phyloP scores from a whole-genome alignment of 2,329 filamentous ascomycete genomes.

The Fusarium zealandicum region DNA sequence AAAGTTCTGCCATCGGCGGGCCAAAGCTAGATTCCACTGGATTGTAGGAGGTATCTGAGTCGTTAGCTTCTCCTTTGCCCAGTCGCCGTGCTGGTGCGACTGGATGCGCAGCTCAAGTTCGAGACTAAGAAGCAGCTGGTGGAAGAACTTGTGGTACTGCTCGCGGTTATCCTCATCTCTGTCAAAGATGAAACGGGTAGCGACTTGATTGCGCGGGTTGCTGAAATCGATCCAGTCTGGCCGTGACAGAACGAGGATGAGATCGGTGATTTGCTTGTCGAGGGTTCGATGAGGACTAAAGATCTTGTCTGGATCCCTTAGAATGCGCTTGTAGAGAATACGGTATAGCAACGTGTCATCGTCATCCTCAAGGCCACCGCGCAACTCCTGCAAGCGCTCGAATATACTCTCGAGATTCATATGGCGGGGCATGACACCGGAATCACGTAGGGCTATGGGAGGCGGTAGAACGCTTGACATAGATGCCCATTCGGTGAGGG shows the following conservation, averaged over 20 bases:
- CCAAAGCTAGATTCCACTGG: conserved; percentile 76
- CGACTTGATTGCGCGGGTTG: conserved; percentile 72
- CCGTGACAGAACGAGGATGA: conserved; percentile 73
- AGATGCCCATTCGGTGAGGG: conserved; percentile 73
- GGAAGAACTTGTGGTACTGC: conserved; percentile 73
- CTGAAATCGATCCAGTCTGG: conserved; percentile 78
- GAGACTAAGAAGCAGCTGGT: conserved; percentile 76
- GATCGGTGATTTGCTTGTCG: conserved; percentile 75
- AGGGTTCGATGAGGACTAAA: conserved; percentile 68
- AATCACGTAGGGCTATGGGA: conserved; percentile 63
- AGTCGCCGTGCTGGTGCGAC: conserved; percentile 65
- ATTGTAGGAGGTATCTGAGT: conserved; percentile 72
- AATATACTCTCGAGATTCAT: conserved; percentile 66
- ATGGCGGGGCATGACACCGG: conserved; percentile 65
- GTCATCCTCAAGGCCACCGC: conserved; percentile 63
- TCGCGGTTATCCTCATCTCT: conserved; percentile 61
- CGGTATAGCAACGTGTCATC: conserved; percentile 66
- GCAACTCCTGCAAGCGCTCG: conserved; percentile 65
- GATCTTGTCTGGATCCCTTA: conserved; percentile 71
- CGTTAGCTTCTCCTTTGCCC: conserved; percentile 70
- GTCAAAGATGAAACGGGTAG: conserved; percentile 75
- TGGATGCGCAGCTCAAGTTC: conserved; percentile 76
- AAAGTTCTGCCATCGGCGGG: conserved; percentile 74
- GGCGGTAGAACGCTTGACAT: conserved; percentile 64
- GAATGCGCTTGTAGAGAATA: conserved; percentile 71